phyloP scores from a whole-genome alignment of 257 asterid species.

The Linaria vulgaris region DNA sequence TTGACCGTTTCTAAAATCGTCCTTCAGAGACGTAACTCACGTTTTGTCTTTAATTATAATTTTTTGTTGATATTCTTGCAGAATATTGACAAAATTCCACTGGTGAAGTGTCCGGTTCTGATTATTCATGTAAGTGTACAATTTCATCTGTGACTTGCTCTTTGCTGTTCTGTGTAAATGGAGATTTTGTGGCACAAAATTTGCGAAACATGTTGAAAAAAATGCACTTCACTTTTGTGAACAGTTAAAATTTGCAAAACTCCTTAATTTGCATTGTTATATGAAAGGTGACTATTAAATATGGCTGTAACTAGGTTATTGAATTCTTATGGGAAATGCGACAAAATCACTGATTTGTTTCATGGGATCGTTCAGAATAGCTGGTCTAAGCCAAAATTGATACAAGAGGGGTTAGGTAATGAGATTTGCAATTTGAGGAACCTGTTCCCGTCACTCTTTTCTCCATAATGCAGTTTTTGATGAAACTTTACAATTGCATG shows the following conservation, averaged over 20 bases:
- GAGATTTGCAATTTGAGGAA: background rate
- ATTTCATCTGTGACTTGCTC: background rate
- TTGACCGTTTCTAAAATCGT: background rate
- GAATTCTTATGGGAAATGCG: background rate
- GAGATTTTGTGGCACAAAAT: background rate
- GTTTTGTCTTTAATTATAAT: constrained; percentile 12
- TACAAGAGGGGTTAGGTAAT: constrained; percentile 7
- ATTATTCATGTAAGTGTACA: constrained; percentile 77
- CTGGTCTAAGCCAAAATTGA: background rate
- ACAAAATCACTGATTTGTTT: background rate
- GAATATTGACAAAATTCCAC: constrained; percentile 84
- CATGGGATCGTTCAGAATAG: background rate
- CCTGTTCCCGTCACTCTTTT: background rate
- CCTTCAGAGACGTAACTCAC: background rate
- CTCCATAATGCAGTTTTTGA: background rate
- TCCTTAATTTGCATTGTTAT: background rate
- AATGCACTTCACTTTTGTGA: background rate
- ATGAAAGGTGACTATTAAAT: background rate
- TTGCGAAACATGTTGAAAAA: too few relatives aligned
- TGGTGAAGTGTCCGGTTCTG: constrained; percentile 88
- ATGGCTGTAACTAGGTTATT: background rate
- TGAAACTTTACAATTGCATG: constrained; percentile 3
- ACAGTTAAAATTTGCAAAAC: background rate
- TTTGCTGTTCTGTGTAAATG: background rate
- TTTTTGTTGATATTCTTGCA: constrained; percentile 42